Base-by-base conservation (phyloP, 2,329 filamentous ascomycete species). In the Didymella pomorum region DNA sequence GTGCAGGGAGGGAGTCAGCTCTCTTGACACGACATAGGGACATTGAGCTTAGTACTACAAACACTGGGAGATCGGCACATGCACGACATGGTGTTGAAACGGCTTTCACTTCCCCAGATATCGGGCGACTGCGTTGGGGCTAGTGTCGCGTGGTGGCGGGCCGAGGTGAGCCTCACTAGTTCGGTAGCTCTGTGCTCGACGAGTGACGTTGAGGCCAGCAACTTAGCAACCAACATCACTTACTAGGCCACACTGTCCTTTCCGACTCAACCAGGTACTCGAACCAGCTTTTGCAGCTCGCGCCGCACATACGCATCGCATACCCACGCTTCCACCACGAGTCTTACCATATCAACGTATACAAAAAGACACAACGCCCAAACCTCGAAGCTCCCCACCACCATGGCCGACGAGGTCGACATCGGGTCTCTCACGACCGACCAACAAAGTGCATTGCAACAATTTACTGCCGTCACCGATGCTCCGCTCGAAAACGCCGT, bases 391-490 rank as follows among this genome's bases (percentile, higher is more conserved):
- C 48, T 42, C 48, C 47, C 48, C 48, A 51, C 48, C 48, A 51
- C 51, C 51, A 80, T 81, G 79, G 72, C 78, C 46, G 74, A 75
- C 60, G 72, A 70, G 23, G 70, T 84, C 58, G 87, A 91, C 75
- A 82, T 90, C 69, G 84, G 84, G 69, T 84, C 88, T 77, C 88
- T 97, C 72, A 90, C 89, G 49, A 80, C 88, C 63, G 85, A 85
- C 66, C 93, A 98, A 81, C 92, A 92, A 76, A 86, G 89, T 50
- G 90, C 92, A 45, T 86, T 99, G 25, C 89, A 96, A 69, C 94
- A 96, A 72, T 97, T 93, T 78, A 92, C 89, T 16, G 86, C 90
- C 50, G 90, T 99, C 49, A 98, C 95, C 25, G 88, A 93, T 68
- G 93, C 97, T 77, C 89, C 92, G 21, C 77, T 87, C 43, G 83